Evolutionary conservation across 2,329 filamentous ascomycete species (phyloP), one percentile per base, ranked within the genome.

Genomic region (Phoma sp.): DNA sequence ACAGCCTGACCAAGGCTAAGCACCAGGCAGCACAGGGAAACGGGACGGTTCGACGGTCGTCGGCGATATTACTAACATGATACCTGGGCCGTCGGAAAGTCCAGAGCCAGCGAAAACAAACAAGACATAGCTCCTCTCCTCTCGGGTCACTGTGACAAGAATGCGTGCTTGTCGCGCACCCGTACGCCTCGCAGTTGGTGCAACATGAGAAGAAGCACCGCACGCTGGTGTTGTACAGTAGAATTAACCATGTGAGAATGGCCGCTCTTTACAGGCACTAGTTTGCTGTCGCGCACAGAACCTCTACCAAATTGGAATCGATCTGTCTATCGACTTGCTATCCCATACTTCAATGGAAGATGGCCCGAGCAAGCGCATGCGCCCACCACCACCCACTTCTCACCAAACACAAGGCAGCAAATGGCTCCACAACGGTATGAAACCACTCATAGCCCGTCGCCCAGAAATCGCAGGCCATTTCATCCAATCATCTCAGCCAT

Each of bases 21-120:
- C 17, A 28, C 20, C 32, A 53, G 38, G 50, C 43, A 53, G 23
- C 50, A 48, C 25, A 32, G 33, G 33, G 28, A 39, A 38, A 29
- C 20, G 32, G 29, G 28, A 36, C 29, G 39, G 17, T 15, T 40
- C 18, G 2, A 40, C 12, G 15, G 18, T 10, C 23, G 3, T 23
- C 18, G 39, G 17, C 28, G 18, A 42, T 17, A 32, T 32, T 26
- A 29, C n/a, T 14, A 11, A 40, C 28, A 18, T 33, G n/a, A 42
- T 48, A 42, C 29, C 46, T 29, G 46, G 28, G 37, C 45, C 45
- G 45, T 36, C 18, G 4, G n/a, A 32, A 10, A 12, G 26, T 40
- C 43, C 33, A 38, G 34, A 30, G 15, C 12, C 42, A 25, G 29
- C 17, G 21, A 20, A 9, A 40, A 6, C 20, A 40, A 11, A 21